These are phyloP conservation scores for Oehlia diaphana DNA, from an alignment of 192 early-diverging fungal genomes.

Conservation along the genomic window DNA sequence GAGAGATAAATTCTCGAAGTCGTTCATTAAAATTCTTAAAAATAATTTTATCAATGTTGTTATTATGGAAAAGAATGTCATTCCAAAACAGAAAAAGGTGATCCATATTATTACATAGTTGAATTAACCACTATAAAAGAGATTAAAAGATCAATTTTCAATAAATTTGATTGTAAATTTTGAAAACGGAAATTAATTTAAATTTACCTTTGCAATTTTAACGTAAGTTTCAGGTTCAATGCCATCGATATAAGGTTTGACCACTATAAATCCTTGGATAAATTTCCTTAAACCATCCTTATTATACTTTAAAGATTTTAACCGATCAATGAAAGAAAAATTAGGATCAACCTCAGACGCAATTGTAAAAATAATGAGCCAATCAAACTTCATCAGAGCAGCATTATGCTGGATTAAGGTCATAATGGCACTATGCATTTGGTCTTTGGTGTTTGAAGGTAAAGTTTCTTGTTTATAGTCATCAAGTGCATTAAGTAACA, in stretches of 20 bases:
- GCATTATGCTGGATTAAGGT: not conserved
- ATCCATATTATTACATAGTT: not conserved
- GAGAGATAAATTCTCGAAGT: not conserved
- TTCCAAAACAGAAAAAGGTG: not conserved
- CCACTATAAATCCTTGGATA: too few species aligned
- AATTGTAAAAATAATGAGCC: not conserved
- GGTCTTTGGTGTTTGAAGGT: not conserved
- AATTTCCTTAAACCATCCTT: not conserved
- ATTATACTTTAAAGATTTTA: not conserved
- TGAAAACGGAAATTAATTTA: not conserved
- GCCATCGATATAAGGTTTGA: not conserved
- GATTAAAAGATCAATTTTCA: too few species aligned
- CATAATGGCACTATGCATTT: not conserved
- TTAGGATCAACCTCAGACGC: not conserved
- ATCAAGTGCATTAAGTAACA: not conserved
- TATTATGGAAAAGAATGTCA: not conserved
- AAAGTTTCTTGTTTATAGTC: not conserved
- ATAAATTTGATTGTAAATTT: not conserved
- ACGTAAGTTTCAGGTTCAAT: not conserved
- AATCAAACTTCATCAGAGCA: not conserved
- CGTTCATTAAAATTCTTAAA: not conserved
- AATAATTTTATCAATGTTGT: not conserved
- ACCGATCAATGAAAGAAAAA: not conserved
- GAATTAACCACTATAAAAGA: constrained; percentile 1
- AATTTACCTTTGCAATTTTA: not conserved